These are phyloP conservation scores for Trametes elegans DNA, from an alignment of 768 basidiomycete species.

Conservation along the genomic window DNA sequence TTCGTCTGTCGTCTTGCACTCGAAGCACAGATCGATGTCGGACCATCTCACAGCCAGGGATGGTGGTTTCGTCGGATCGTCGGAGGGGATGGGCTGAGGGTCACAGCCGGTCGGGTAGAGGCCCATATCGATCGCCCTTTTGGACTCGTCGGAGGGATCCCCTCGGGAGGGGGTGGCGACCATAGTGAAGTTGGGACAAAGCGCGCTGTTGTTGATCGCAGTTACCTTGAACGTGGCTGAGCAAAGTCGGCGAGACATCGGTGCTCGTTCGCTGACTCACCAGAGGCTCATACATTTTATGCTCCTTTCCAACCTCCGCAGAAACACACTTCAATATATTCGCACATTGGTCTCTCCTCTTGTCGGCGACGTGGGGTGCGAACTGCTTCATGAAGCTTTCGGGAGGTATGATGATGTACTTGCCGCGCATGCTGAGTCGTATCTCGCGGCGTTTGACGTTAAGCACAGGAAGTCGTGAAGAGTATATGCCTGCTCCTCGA, in stretches of 20 bases:
- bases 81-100: background rate
- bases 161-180: background rate
- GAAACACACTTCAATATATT: background rate
- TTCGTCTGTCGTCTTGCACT: background rate
- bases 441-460: slow-evolving; percentile 1
- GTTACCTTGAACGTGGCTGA: background rate
- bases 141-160: background rate
- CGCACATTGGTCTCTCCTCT: background rate
- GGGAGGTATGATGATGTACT: background rate
- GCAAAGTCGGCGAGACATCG: background rate
- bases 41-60: slow-evolving; percentile 23
- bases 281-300: background rate
- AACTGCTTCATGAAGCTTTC: background rate
- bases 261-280: background rate
- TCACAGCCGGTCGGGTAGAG: background rate
- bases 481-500: no score
- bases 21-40: background rate
- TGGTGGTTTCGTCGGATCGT: background rate
- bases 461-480: no score
- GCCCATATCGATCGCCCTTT: background rate
- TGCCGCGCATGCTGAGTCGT: slow-evolving; percentile 1
- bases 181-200: background rate
- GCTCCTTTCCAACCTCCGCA: background rate
- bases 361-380: background rate
- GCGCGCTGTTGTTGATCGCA: background rate